A percentile compares a stretch with the other conserved stretches of the same genome.
These are phyloP conservation scores for Hirschfeldia incana DNA, from an alignment of 345 rosid genomes.

Conservation along the genomic window DNA sequence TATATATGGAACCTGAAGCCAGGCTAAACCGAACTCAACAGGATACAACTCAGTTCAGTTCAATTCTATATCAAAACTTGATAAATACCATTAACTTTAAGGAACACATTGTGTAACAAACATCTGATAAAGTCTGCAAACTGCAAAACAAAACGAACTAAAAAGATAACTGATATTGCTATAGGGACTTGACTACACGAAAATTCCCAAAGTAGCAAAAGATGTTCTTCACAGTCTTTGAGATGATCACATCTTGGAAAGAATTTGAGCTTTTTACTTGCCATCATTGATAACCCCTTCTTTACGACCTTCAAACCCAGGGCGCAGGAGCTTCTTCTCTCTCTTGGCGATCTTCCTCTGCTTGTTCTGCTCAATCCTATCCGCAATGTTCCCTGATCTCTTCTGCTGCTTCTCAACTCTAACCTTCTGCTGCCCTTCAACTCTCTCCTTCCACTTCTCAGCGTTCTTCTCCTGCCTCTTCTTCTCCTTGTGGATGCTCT, in stretches of 20 bases:
- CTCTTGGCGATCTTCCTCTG: constrained; percentile 70
- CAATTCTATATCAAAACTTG: constrained; percentile 12
- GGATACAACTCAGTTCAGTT: neutral
- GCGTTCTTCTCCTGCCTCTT: constrained; percentile 68
- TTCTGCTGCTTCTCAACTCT: constrained; percentile 72
- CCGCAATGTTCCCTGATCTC: constrained; percentile 70
- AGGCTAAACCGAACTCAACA: neutral
- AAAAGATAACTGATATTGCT: neutral
- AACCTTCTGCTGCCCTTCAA: constrained; percentile 59
- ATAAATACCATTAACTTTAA: constrained; percentile 12
- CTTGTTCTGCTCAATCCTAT: constrained; percentile 72
- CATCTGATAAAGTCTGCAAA: neutral
- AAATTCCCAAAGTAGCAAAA: constrained; percentile 6
- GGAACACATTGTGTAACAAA: neutral
- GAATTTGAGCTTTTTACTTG: constrained; percentile 20
- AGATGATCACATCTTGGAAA: constrained; percentile 23
- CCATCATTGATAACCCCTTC: constrained; percentile 48
- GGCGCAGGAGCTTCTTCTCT: constrained; percentile 83
- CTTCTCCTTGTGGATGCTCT: constrained; percentile 73
- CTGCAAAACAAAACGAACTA: neutral
- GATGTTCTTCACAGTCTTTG: constrained; percentile 21
- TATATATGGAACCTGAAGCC: neutral
- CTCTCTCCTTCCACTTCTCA: constrained; percentile 87
- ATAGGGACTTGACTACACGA: constrained; percentile 13
- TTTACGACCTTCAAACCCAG: constrained; percentile 91